Base-by-base conservation (phyloP, 306 rosid species). In the Dalbergia cochinchinensis region DNA sequence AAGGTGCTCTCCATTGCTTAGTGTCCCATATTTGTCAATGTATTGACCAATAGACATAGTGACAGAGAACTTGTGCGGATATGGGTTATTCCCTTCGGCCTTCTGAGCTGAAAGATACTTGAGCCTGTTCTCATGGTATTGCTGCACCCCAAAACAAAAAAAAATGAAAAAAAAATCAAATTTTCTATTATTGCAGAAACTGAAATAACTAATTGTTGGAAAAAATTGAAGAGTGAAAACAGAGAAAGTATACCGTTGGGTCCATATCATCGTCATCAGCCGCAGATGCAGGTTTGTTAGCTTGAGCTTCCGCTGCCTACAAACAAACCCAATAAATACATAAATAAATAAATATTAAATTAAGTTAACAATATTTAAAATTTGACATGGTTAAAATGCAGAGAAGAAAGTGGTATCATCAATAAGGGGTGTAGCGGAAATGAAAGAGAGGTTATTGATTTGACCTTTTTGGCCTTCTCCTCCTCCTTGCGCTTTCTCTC, bases 201-300 rank as follows among this genome's bases (percentile, higher is more conserved):
- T 16, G 31, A 81, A 57, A 74, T 73, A 4, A 61, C 47, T 16
- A 34, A 20, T 47, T 16, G 59, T 45, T 16, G 59, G 0, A 50
- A 80, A 67, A 10, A 19, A 66, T 13, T 72, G 51, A 35, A 65
- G 8, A 65, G 8, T 37, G 53, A 73, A 9, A 60, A 57, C 31
- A 64, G 9, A 5, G 10, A 13, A 76, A 65, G 39, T n/a, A 20
- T 86, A 94, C 97, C 77, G 96, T 94, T 15, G 97, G 98, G 83
- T 94, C 97, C 91, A 95, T 92, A 66, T 92, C 94, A 15, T 94
- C 97, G 20, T 91, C 98, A 54, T 94, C 97, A 72, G 73, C 97
- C 69, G 73, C 83, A 12, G 87, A 61, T 19, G 76, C 89, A 68
- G 85, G 58, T 69, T 84, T 94, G 88, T 84, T 92, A 54, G 67